Conservation (phyloP, 306 rosid genomes). For the Cucurbita pepo region DNA sequence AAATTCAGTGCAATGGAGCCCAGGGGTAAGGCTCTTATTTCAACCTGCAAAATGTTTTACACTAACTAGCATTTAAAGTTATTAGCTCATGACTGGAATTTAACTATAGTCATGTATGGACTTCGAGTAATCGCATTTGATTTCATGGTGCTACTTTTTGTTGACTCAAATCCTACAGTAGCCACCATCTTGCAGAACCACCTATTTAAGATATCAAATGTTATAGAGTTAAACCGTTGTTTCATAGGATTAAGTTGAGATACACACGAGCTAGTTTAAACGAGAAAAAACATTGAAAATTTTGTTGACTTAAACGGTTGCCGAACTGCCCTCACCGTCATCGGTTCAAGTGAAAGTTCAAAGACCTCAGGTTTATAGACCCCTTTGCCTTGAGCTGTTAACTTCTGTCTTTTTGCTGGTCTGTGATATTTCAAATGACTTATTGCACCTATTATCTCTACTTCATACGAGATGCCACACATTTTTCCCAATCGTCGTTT, state of each 20-base stretch:
- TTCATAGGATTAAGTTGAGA: not conserved
- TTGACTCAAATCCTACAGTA: not conserved
- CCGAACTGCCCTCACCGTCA: not conserved
- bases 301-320: not conserved
- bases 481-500: not conserved
- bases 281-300: not conserved
- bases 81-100: not conserved
- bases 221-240: not conserved
- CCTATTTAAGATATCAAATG: not conserved
- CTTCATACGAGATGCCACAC: not conserved
- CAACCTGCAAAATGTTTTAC: not conserved
- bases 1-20: slow-evolving; percentile 81
- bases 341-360: not conserved
- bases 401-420: not conserved
- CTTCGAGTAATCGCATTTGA: not conserved
- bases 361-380: not conserved
- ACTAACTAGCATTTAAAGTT: not conserved
- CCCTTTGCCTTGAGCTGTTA: not conserved
- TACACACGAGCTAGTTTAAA: not conserved
- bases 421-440: not conserved
- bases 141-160: not conserved
- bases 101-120: not conserved
- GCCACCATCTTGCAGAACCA: not conserved
- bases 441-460: not conserved
- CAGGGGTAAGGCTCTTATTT: slow-evolving; percentile 51